Conservation (phyloP, 129 eudicot species). For the Tagetes patula region DNA sequence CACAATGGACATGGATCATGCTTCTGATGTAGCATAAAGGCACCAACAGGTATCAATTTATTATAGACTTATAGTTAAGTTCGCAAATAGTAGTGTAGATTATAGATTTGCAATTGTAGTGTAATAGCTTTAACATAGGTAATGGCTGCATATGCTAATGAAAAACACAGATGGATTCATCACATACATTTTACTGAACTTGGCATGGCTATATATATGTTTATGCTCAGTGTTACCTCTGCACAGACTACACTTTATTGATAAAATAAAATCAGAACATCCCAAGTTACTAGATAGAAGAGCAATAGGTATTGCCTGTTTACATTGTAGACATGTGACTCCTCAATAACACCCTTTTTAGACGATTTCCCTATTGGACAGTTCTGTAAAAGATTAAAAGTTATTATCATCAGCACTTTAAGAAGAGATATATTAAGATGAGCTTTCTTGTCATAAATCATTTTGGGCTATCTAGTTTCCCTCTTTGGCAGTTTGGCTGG, state of each 20-base stretch:
- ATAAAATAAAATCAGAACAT: not conserved
- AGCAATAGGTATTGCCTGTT: constrained; percentile 10
- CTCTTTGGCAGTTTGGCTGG: constrained; percentile 2
- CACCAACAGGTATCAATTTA: not conserved
- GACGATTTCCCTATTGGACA: not conserved
- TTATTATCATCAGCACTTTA: not conserved
- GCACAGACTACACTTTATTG: constrained; percentile 4
- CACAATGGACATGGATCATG: not conserved
- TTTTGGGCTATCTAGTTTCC: not conserved
- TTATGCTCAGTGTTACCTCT: constrained; percentile 22
- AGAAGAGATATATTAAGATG: constrained; percentile 5
- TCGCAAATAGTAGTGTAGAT: not conserved
- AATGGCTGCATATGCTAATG: constrained; percentile 11
- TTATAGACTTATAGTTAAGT: not conserved
- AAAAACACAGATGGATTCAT: constrained; percentile 11
- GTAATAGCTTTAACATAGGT: not conserved
- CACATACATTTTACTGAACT: not conserved
- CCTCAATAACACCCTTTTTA: not conserved
- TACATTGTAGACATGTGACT: not conserved
- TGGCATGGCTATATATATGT: not conserved
- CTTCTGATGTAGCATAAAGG: not conserved
- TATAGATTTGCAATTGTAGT: not conserved
- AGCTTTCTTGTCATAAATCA: constrained; percentile 7
- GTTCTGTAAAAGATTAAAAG: not conserved
- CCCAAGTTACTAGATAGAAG: constrained; percentile 20